Evolutionary conservation across 805 yeast species (phyloP).

Genomic region (Kregervanrija fluxuum): DNA sequence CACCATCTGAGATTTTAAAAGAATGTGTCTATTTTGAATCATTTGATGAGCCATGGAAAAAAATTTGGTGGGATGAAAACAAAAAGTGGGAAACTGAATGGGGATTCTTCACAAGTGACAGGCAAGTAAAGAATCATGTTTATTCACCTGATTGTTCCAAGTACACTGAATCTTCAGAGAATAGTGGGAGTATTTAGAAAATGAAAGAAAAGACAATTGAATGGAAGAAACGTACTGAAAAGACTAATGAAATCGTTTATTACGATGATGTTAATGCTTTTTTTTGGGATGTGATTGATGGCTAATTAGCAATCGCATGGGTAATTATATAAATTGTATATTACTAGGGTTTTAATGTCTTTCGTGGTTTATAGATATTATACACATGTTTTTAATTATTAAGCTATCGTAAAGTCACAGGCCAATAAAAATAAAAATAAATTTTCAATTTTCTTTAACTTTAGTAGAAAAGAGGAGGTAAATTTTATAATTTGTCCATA

Average conservation of each 20-base stretch:
- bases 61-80: slow-evolving; percentile 39
- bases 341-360: too few relatives aligned
- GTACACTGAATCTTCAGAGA: not conserved
- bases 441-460: slow-evolving; percentile 13
- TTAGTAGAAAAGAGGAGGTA: slow-evolving; percentile 16
- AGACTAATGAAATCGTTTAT: too few relatives aligned
- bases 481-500: slow-evolving; percentile 69
- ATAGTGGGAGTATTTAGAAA: too few relatives aligned
- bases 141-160: slow-evolving; percentile 33
- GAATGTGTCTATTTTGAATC: slow-evolving; percentile 60
- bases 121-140: slow-evolving; percentile 39
- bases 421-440: not conserved
- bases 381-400: not conserved
- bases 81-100: slow-evolving; percentile 63
- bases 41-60: slow-evolving; percentile 69
- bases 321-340: too few relatives aligned
- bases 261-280: too few relatives aligned
- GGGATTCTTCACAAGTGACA: slow-evolving; percentile 51
- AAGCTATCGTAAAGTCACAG: too few relatives aligned
- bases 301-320: too few relatives aligned
- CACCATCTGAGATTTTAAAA: slow-evolving; percentile 29
- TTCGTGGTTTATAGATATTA: too few relatives aligned
- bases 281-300: too few relatives aligned
- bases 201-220: too few relatives aligned
- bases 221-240: too few relatives aligned